Percentiles rank a stretch among this genome's conserved stretches.
Conservation (phyloP, 495 filamentous ascomycete genomes). For the Tuber aestivum region DNA sequence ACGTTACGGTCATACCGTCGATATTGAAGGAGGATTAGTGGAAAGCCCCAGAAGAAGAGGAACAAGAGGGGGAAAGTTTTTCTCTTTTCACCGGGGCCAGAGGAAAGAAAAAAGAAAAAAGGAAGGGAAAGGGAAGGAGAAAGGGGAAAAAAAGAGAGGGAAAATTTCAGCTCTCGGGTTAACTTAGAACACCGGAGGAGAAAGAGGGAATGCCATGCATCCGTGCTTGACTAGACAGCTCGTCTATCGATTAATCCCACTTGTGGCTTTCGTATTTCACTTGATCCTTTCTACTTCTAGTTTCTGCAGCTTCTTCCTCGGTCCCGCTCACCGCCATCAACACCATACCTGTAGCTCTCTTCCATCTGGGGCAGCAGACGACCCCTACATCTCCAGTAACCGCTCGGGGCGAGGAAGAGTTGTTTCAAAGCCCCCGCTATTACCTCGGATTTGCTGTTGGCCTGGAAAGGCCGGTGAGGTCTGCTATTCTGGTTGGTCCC, state of each 20-base stretch:
- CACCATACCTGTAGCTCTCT: background rate
- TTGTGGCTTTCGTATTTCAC: slow-evolving; percentile 36
- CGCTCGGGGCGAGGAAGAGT: background rate
- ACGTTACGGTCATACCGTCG: background rate
- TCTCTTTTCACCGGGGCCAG: background rate
- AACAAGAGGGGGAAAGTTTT: slow-evolving; percentile 5
- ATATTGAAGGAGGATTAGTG: background rate
- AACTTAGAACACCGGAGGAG: slow-evolving; percentile 13
- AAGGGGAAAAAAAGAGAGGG: slow-evolving; percentile 9
- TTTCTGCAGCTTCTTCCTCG: slow-evolving; percentile 15
- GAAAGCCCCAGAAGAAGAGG: background rate
- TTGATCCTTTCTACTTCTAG: slow-evolving; percentile 26
- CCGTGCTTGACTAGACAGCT: slow-evolving; percentile 36
- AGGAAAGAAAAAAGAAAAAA: slow-evolving; percentile 2
- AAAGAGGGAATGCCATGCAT: slow-evolving; percentile 34
- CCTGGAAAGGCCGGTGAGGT: background rate
- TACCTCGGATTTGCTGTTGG: background rate
- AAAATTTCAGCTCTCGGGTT: slow-evolving; percentile 26
- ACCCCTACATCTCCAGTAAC: background rate
- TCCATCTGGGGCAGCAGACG: background rate
- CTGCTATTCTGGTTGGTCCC: background rate
- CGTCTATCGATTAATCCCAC: slow-evolving; percentile 31
- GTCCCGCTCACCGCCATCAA: background rate
- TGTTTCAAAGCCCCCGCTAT: background rate
- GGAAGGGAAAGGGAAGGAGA: slow-evolving; percentile 2